These are phyloP conservation scores for Myriosclerotinia scirpicola DNA, from an alignment of 2,329 filamentous ascomycete species.

Conservation along the genomic window DNA sequence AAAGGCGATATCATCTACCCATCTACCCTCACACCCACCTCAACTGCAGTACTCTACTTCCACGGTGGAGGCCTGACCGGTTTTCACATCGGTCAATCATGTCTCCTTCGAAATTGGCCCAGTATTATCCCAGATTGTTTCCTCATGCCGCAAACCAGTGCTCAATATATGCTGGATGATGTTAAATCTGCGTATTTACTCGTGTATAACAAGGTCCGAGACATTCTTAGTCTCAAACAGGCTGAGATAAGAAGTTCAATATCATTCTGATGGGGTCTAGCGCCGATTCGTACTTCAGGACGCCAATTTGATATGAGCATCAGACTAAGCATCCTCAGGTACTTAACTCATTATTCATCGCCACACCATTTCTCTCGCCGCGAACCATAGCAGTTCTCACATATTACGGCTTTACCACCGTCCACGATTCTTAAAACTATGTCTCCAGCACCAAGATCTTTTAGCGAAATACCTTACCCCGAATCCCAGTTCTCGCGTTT, in stretches of 20 bases:
- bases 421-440: not conserved
- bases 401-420: not conserved
- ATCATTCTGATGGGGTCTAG: constrained; percentile 12
- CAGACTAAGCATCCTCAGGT: not conserved
- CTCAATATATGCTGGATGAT: constrained; percentile 1
- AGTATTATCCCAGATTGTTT: not conserved
- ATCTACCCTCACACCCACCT: not conserved
- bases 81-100: constrained; percentile 9
- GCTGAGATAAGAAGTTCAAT: not conserved
- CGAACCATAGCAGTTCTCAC: not conserved
- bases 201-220: not conserved
- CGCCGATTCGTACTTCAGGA: not conserved
- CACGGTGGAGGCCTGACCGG: not conserved
- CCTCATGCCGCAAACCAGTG: constrained; percentile 1
- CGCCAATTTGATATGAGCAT: not conserved
- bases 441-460: not conserved
- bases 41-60: not conserved
- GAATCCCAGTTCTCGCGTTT: not conserved
- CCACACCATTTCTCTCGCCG: not conserved
- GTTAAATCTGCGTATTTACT: not conserved
- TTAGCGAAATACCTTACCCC: not conserved
- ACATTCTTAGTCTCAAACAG: not conserved
- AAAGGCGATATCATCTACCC: not conserved
- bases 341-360: not conserved
- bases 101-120: not conserved